A percentile compares a stretch with the other conserved stretches of the same genome.
phyloP scores from a whole-genome alignment of 2,329 filamentous ascomycete species.

The Penicillium sp. region DNA sequence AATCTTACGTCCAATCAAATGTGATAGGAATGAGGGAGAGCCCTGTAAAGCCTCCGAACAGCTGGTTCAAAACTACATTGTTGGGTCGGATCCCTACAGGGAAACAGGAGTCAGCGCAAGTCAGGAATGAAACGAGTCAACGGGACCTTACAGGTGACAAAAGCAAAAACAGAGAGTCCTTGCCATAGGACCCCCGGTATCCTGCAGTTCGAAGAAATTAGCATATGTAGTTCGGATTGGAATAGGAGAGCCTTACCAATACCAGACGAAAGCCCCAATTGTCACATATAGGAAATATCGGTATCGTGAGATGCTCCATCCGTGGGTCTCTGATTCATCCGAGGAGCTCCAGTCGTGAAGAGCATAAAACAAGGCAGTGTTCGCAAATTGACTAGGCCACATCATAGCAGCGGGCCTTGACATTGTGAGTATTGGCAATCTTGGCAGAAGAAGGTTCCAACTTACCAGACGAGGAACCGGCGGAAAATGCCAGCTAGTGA shows the following conservation, averaged over 20 bases:
- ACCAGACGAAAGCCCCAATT: conserved; percentile 57
- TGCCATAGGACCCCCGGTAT: conserved; percentile 65
- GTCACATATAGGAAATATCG: conserved; percentile 60
- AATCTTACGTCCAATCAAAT: conserved; percentile 30
- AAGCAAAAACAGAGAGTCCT: conserved; percentile 64
- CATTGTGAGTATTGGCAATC: background rate
- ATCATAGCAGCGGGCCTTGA: conserved; percentile 60
- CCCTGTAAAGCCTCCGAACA: conserved; percentile 69
- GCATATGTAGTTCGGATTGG: background rate
- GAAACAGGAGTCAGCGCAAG: background rate
- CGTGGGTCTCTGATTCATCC: conserved; percentile 55
- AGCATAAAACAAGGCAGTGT: conserved; percentile 64
- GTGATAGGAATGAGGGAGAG: conserved; percentile 68
- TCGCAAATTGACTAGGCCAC: conserved; percentile 64
- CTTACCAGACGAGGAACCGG: conserved; percentile 56
- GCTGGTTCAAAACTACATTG: conserved; percentile 44
- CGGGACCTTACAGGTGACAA: conserved; percentile 56
- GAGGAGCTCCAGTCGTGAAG: conserved; percentile 62
- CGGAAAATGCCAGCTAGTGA: conserved; percentile 61
- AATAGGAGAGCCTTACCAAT: conserved; percentile 43
- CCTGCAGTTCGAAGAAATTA: conserved; percentile 2
- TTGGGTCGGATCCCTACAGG: conserved; percentile 55
- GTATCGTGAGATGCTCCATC: conserved; percentile 63
- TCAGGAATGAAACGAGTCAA: background rate
- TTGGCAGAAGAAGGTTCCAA: background rate